A percentile compares a stretch with the other conserved stretches of the same genome.
These are phyloP conservation scores for Hypoxylon fragiforme DNA, from an alignment of 495 filamentous ascomycete species.

Conservation along the genomic window DNA sequence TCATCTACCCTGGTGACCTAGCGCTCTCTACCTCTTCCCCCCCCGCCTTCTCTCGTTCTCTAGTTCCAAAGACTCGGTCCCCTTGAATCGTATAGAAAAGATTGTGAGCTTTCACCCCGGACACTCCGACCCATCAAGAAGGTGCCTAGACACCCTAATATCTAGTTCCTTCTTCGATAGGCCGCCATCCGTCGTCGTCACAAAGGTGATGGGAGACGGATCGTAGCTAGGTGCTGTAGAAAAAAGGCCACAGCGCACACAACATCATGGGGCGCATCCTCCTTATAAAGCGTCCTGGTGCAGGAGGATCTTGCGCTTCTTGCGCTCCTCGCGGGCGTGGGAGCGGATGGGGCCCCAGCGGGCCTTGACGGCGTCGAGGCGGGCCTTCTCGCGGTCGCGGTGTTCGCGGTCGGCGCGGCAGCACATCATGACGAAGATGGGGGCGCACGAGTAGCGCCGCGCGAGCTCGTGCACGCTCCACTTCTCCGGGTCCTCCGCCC, in stretches of 20 bases:
- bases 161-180: too few species aligned
- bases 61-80: too few species aligned
- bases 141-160: too few species aligned
- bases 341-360: constrained; percentile 73
- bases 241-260: neutral
- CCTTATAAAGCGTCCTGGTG: constrained; percentile 52
- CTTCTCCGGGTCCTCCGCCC: constrained; percentile 63
- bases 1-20: too few species aligned
- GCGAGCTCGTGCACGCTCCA: constrained; percentile 76
- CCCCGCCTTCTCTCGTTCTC: too few species aligned
- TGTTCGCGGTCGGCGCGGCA: constrained; percentile 45
- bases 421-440: constrained; percentile 70
- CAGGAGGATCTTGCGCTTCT: constrained; percentile 65
- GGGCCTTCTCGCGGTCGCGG: constrained; percentile 40
- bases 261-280: too few species aligned
- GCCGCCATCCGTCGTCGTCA: too few species aligned
- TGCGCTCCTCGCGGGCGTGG: constrained; percentile 73
- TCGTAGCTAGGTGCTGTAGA: neutral
- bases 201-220: too few species aligned
- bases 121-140: too few species aligned
- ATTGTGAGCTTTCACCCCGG: too few species aligned
- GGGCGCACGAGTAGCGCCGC: constrained; percentile 73
- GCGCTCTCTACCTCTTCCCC: too few species aligned
- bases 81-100: too few species aligned
- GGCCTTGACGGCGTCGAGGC: constrained; percentile 61